These are phyloP conservation scores for Chlamydomonas asymmetrica DNA, from an alignment of 139 green algal genomes.

Conservation along the genomic window DNA sequence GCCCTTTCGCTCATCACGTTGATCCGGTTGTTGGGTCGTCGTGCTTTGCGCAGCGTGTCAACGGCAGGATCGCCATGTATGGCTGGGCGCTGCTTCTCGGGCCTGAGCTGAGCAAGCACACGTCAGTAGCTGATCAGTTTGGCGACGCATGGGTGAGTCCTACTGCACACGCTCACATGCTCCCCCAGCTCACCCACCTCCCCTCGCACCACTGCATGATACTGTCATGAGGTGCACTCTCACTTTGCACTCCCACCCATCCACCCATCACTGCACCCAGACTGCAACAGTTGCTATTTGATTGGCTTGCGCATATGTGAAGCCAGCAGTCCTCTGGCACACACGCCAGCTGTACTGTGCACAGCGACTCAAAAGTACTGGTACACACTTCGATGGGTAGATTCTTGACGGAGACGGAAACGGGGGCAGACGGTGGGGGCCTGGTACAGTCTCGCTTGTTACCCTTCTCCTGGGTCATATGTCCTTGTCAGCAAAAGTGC, in stretches of 20 bases:
- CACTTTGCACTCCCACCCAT: neutral
- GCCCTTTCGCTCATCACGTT: neutral
- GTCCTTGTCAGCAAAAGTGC: too few species aligned
- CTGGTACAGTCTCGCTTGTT: too few species aligned
- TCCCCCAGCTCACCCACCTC: neutral
- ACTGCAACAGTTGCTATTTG: neutral
- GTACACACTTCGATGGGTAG: too few species aligned
- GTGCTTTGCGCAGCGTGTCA: conserved; percentile 38
- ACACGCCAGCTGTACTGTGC: too few species aligned
- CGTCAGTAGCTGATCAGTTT: conserved; percentile 48
- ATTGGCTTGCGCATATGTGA: neutral
- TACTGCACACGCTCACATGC: neutral
- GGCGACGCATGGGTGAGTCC: neutral
- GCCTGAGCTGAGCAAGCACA: conserved; percentile 37
- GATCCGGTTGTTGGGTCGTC: neutral
- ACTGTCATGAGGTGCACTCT: neutral
- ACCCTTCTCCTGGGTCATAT: too few species aligned
- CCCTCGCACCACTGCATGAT: neutral
- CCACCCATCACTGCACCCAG: neutral
- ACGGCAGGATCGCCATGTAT: conserved; percentile 56
- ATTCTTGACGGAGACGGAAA: too few species aligned
- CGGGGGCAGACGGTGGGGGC: too few species aligned
- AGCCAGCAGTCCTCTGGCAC: too few species aligned
- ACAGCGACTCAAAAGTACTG: too few species aligned
- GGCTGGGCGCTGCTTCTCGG: conserved; percentile 45